Conservation (phyloP, 2,329 filamentous ascomycete genomes). For the Cladophialophora chaetospira region DNA sequence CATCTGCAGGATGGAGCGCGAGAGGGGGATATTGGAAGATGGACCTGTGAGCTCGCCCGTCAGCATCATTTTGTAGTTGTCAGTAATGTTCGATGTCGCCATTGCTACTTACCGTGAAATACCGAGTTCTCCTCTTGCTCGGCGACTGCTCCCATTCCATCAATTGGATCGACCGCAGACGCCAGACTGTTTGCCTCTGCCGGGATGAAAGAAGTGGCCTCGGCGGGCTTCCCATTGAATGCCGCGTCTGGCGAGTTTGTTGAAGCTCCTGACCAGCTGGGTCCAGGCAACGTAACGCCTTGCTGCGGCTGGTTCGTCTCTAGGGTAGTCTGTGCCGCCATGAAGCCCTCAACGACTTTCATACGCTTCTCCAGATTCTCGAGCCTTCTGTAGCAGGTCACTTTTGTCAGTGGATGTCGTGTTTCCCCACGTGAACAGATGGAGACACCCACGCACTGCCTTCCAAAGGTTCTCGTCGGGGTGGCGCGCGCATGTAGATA, state of each 20-base stretch:
- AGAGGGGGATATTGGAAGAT: background rate
- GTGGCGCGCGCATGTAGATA: background rate
- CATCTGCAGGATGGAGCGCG: background rate
- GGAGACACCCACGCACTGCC: background rate
- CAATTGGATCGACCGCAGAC: background rate
- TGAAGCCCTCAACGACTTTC: too few species aligned
- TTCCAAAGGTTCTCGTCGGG: background rate
- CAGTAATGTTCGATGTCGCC: background rate
- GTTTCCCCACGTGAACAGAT: too few species aligned
- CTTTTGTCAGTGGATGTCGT: too few species aligned
- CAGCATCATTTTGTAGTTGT: too few species aligned
- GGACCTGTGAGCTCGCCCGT: background rate
- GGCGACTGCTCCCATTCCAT: background rate
- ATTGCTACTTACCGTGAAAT: background rate
- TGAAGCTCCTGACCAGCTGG: too few species aligned
- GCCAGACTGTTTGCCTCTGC: background rate
- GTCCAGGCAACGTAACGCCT: too few species aligned
- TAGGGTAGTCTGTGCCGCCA: too few species aligned
- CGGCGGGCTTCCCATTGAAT: background rate
- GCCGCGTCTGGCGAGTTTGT: too few species aligned
- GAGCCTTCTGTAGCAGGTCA: too few species aligned
- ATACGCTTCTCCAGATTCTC: too few species aligned
- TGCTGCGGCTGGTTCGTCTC: too few species aligned
- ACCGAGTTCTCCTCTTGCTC: background rate
- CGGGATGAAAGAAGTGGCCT: background rate